Percentiles rank a stretch among this genome's conserved stretches.
phyloP scores from a whole-genome alignment of 345 rosid genomes.

The Jatropha curcas region DNA sequence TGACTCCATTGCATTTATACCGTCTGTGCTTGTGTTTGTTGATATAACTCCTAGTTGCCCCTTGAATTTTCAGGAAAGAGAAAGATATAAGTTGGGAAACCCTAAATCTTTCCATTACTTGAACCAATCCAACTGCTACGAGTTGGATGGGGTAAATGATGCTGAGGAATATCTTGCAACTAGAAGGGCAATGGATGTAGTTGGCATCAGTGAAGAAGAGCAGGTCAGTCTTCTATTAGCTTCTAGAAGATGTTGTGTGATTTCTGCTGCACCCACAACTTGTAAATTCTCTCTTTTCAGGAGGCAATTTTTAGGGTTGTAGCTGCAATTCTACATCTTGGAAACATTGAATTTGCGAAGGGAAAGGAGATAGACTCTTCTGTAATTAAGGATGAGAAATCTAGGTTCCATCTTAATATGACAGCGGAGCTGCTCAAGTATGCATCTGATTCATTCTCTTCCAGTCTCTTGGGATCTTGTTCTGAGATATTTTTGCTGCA shows the following conservation, averaged over 20 bases:
- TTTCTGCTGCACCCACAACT: constrained; percentile 19
- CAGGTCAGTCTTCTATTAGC: constrained; percentile 58
- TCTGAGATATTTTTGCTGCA: too few species aligned
- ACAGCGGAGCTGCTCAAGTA: constrained; percentile 94
- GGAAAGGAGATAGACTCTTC: constrained; percentile 93
- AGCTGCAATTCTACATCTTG: constrained; percentile 93
- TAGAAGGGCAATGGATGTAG: constrained; percentile 97
- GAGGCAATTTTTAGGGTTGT: constrained; percentile 94
- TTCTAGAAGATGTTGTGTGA: constrained; percentile 18
- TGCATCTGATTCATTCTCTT: constrained; percentile 24
- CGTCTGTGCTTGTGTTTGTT: constrained; percentile 8
- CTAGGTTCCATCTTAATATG: constrained; percentile 75
- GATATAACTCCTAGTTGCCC: constrained; percentile 17
- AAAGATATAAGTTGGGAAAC: constrained; percentile 70
- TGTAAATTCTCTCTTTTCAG: constrained; percentile 49
- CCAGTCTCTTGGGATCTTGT: too few species aligned
- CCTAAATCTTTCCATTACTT: constrained; percentile 81
- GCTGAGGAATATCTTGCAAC: constrained; percentile 91
- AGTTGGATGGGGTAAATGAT: constrained; percentile 86
- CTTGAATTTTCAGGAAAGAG: constrained; percentile 61
- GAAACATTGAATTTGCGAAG: constrained; percentile 88
- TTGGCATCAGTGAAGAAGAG: constrained; percentile 96
- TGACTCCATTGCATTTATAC: background rate
- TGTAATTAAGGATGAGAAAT: constrained; percentile 84
- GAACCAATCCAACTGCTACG: constrained; percentile 83